Evolutionary conservation across 495 filamentous ascomycete genomes (phyloP).

Genomic region (Aspergillus wentii): DNA sequence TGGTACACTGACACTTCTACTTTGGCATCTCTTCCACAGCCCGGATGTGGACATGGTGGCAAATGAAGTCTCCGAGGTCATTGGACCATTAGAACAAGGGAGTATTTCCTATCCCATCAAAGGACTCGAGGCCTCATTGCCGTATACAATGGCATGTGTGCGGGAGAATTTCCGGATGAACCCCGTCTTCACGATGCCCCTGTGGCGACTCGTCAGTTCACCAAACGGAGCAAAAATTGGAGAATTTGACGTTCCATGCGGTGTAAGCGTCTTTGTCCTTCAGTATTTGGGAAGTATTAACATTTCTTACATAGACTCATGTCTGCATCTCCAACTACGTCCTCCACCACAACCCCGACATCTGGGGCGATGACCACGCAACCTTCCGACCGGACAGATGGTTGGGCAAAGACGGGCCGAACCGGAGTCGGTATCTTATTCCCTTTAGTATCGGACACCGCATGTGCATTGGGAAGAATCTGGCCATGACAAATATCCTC

Average conservation of each 20-base stretch:
- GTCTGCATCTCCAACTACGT: not conserved
- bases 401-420: not conserved
- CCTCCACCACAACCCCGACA: not conserved
- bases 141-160: not conserved
- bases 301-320: not conserved
- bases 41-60: not conserved
- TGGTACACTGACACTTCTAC: not conserved
- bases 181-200: not conserved
- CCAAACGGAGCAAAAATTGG: not conserved
- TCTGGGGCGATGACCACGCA: not conserved
- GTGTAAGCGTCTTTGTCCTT: not conserved
- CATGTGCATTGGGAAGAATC: constrained; percentile 53
- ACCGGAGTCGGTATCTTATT: constrained; percentile 46
- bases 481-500: constrained; percentile 28
- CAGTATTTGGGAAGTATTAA: not conserved
- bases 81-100: not conserved
- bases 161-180: not conserved
- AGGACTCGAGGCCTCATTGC: not conserved
- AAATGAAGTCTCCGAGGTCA: not conserved
- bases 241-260: not conserved
- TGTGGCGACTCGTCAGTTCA: not conserved
- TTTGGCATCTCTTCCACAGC: not conserved
- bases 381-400: not conserved
- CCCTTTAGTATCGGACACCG: constrained; percentile 53
- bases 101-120: not conserved